Base-by-base conservation (phyloP, 805 yeast genomes). In the Candida vartiovaarae region DNA sequence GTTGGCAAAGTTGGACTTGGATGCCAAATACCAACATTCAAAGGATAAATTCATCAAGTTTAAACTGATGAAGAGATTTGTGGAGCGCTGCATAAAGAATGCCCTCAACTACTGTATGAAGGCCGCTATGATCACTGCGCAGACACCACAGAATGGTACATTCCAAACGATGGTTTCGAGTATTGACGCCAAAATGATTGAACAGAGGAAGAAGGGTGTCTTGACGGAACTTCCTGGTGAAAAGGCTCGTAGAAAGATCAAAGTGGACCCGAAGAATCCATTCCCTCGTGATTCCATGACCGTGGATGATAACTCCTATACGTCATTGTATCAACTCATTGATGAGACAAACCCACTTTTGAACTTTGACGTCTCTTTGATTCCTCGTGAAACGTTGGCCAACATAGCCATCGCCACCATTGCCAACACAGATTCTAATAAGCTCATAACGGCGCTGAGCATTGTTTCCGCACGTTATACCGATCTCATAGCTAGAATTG, bases 341-440 rank as follows among this genome's bases (percentile, higher is more conserved):
- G 79, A 76, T 34, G 66, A 78, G 30, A 63, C 67, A 34, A 79
- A 82, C 55, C 80, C 81, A 40, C 65, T 86, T 45, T 72, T 78
- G 30, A 72, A 72, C 33, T 83, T 87, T 57, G 91, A 91, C 59
- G 75, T 87, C 43, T 71, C 86, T 3, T 66, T 76, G 8, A 66
- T 93, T 6, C 83, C 93, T 5, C 74, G 74, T 24, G 77, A 78
- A 40, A 69, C 83, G 1, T 72, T 89, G 44, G 73, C 72, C 24
- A 72, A 76, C 37, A 81, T 82, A 73, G 86, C 82, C 11, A 66
- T 76, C 44, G 74, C 76, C 2, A 88, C 95, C 0, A 67, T 93
- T 44, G 66, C 71, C 15, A 73, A 73, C 36, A 75, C 77, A 0
- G 74, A 76, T 39, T 64, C 72, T 0, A 67, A 67, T 4, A 74